These are phyloP conservation scores for Paratinospora sagittata DNA, from an alignment of 164 flowering plant species.

Conservation along the genomic window DNA sequence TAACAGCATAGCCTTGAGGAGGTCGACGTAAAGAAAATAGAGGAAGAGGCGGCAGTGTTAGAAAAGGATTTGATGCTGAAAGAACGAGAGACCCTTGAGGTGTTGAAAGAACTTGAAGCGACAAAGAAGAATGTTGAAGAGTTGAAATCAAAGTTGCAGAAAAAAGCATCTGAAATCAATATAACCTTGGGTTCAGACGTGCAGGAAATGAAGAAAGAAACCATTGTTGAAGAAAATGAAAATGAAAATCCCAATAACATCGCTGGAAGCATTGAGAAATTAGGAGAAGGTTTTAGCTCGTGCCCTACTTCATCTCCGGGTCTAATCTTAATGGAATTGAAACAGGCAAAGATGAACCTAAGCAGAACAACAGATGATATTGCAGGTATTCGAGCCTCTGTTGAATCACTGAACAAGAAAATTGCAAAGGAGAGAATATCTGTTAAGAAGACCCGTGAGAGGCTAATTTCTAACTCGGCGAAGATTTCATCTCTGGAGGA, in stretches of 20 bases:
- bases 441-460: slow-evolving; percentile 69
- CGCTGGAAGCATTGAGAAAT: slow-evolving; percentile 10
- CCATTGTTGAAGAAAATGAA: slow-evolving; percentile 21
- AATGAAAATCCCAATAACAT: slow-evolving; percentile 24
- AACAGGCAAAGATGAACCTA: slow-evolving; percentile 82
- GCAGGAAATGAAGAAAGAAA: slow-evolving; percentile 9
- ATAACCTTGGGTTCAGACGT: slow-evolving; percentile 11
- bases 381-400: slow-evolving; percentile 64
- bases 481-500: slow-evolving; percentile 61
- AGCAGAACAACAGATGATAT: slow-evolving; percentile 65
- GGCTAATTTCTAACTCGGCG: slow-evolving; percentile 50
- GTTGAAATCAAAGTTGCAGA: slow-evolving; percentile 55
- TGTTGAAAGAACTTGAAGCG: slow-evolving; percentile 67
- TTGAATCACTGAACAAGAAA: slow-evolving; percentile 59
- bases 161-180: slow-evolving; percentile 42
- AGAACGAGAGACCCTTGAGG: slow-evolving; percentile 80
- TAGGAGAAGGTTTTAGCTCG: slow-evolving; percentile 17
- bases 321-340: slow-evolving; percentile 59
- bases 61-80: slow-evolving; percentile 66
- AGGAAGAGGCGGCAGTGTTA: slow-evolving; percentile 55
- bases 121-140: slow-evolving; percentile 66
- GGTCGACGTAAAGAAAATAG: slow-evolving; percentile 35
- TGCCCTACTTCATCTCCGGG: slow-evolving; percentile 55
- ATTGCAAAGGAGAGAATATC: slow-evolving; percentile 61
- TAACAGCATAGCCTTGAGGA: slow-evolving; percentile 30